A percentile compares a stretch with the other conserved stretches of the same genome.
These are phyloP conservation scores for Dillenia suffruticosa DNA, from an alignment of 164 flowering plant genomes.

Conservation along the genomic window DNA sequence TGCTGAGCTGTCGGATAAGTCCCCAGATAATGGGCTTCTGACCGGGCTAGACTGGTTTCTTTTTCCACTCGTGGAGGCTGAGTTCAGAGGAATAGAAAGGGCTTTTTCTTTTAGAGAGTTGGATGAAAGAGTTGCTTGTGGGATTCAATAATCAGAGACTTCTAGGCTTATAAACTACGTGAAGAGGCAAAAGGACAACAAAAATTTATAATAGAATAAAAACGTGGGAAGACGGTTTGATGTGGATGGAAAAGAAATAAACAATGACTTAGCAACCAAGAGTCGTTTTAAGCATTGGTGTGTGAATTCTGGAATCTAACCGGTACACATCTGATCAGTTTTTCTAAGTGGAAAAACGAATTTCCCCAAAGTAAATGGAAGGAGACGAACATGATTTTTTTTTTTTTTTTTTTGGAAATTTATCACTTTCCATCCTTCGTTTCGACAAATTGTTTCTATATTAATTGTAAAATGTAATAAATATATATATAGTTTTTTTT, in stretches of 20 bases:
- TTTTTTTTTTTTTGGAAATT: no score
- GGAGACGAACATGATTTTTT: no score
- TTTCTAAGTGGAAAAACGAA: neutral
- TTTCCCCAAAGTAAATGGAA: neutral
- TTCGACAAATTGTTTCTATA: no score
- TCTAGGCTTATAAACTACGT: no score
- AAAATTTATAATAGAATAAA: no score
- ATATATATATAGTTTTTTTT: no score
- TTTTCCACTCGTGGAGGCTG: constrained; percentile 23
- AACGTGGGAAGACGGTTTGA: constrained; percentile 29
- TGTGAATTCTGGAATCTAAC: neutral
- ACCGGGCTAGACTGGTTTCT: constrained; percentile 18
- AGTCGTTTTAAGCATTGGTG: neutral
- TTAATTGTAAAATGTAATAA: no score
- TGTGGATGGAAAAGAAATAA: constrained; percentile 20
- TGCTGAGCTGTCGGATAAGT: constrained; percentile 20
- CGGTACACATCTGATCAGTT: no score
- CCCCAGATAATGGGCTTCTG: constrained; percentile 18
- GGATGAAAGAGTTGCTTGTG: no score
- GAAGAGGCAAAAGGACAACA: no score
- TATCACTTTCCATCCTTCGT: no score
- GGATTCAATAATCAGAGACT: no score
- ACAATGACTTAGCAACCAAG: constrained; percentile 1
- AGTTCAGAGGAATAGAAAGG: neutral
- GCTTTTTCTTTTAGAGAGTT: neutral